Percentiles rank a stretch among this genome's conserved stretches.
phyloP scores from a whole-genome alignment of 2,329 filamentous ascomycete species.

The Claviceps lovelessii region DNA sequence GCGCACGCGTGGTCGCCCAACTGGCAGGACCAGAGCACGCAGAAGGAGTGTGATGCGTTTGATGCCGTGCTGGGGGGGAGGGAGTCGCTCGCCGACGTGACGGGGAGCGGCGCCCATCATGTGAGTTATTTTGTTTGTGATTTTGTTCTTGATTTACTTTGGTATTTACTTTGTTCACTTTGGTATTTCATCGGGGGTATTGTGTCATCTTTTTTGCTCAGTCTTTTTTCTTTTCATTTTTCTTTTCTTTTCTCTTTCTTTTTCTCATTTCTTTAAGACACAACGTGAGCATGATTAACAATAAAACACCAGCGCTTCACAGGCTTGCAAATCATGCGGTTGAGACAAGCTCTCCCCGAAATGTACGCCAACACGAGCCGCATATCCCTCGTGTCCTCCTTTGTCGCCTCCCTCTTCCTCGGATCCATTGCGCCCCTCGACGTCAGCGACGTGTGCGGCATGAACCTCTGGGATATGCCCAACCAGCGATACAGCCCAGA shows the following conservation, averaged over 20 bases:
- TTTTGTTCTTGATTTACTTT: too few relatives aligned
- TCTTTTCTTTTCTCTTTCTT: neutral
- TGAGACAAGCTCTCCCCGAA: conserved; percentile 64
- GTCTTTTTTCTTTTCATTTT: too few relatives aligned
- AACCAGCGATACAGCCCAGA: conserved; percentile 57
- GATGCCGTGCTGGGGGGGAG: conserved; percentile 55
- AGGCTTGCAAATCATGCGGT: conserved; percentile 87
- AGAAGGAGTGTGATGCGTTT: conserved; percentile 80
- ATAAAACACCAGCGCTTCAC: conserved; percentile 60
- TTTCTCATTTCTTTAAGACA: neutral
- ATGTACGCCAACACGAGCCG: conserved; percentile 68
- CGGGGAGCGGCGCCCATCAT: conserved; percentile 89
- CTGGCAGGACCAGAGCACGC: conserved; percentile 95
- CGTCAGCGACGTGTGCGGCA: conserved; percentile 86
- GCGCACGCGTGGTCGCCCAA: conserved; percentile 83
- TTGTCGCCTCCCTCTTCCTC: conserved; percentile 79
- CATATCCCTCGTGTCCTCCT: conserved; percentile 90
- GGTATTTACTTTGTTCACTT: too few relatives aligned
- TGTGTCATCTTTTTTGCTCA: too few relatives aligned
- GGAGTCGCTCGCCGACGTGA: conserved; percentile 58
- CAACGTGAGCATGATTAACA: neutral
- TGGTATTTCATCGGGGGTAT: too few relatives aligned
- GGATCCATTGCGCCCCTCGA: conserved; percentile 79
- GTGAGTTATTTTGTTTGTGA: too few relatives aligned
- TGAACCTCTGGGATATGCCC: conserved; percentile 90